Base-by-base conservation (phyloP, 352 stramenopile species). In the Phytophthora crassamura region DNA sequence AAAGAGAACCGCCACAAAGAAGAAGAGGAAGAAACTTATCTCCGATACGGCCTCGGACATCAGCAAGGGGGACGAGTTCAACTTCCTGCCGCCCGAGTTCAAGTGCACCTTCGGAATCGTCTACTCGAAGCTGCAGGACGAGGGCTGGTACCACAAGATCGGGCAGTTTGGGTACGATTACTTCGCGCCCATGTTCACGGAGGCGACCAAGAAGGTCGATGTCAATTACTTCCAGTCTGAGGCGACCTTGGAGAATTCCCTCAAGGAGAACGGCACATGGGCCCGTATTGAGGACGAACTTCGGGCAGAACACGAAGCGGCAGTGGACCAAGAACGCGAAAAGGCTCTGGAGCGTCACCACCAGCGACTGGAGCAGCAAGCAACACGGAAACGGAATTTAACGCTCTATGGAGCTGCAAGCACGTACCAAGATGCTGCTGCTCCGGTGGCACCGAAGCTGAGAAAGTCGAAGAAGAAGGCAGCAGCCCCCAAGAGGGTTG, bases 81-180 rank as follows among this genome's bases (percentile, higher is more conserved):
- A 66, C 16, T 89, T 91, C 49, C 59, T 73, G 10, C 47, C 61
- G 6, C 85, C 85, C 8, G 79, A 89, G 59, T 93, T 93, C 71
- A 67, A 71, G 30, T 86, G 80, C 62, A 82, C 79, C 32, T 91
- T 93, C 53, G 85, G 82, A 20, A 72, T 85, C 25, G 74, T 93
- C 47, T 91, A 90, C 49, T 45, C 77, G 36, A 79, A 71, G 43
- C 69, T 93, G 20, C 74, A 93, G 61, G 58, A 79, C 5, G 62
- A 77, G 8, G 85, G 85, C 15, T 93, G 82, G 82, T 63, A 81
- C 51, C 75, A 91, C 67, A 76, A 64, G 9, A 69, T 53, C 6
- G 85, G 85, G 9, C 55, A 61, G 34, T 93, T 93, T 28, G 85
- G 89, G 71, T 93, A 93, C 66, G 85, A 93, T 59, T 93, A 93